A percentile compares a stretch with the other conserved stretches of the same genome.
Conservation (phyloP, 768 basidiomycete genomes). For the Tricholoma sp. region DNA sequence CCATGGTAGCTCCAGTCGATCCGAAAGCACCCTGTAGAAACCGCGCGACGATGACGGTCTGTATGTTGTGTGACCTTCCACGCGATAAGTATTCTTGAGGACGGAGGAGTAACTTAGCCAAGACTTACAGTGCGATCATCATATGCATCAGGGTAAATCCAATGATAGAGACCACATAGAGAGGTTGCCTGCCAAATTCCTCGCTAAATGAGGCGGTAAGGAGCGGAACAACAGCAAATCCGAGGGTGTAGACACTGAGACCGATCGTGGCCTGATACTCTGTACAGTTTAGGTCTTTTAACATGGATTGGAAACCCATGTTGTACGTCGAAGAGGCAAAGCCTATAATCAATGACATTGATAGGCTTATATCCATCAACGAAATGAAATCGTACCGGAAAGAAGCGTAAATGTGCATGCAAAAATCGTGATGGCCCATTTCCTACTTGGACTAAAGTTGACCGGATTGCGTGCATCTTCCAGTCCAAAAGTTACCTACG, state of each 20-base stretch:
- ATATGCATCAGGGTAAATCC: conserved; percentile 50
- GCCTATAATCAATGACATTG: conserved; percentile 27
- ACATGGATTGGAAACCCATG: conserved; percentile 56
- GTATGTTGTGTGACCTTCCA: too few relatives aligned
- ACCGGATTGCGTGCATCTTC: conserved; percentile 20
- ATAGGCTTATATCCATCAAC: background rate
- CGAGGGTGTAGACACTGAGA: conserved; percentile 49
- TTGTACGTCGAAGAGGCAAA: conserved; percentile 48
- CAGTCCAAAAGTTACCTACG: too few relatives aligned
- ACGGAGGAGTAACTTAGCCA: background rate
- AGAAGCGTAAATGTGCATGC: conserved; percentile 45
- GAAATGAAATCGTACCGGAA: conserved; percentile 34
- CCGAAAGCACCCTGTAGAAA: conserved; percentile 63
- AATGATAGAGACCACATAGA: conserved; percentile 50
- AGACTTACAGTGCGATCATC: conserved; percentile 37
- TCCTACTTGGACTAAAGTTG: conserved; percentile 18
- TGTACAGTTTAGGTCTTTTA: conserved; percentile 39
- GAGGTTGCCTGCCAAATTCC: conserved; percentile 60
- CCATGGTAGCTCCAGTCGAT: conserved; percentile 69
- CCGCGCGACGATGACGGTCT: conserved; percentile 58
- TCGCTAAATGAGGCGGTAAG: conserved; percentile 70
- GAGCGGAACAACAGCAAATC: conserved; percentile 60
- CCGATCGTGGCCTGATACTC: conserved; percentile 42
- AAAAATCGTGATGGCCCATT: conserved; percentile 31
- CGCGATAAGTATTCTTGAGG: too few relatives aligned